Base-by-base conservation (phyloP, 2,329 filamentous ascomycete genomes). In the Beauveria bassiana region DNA sequence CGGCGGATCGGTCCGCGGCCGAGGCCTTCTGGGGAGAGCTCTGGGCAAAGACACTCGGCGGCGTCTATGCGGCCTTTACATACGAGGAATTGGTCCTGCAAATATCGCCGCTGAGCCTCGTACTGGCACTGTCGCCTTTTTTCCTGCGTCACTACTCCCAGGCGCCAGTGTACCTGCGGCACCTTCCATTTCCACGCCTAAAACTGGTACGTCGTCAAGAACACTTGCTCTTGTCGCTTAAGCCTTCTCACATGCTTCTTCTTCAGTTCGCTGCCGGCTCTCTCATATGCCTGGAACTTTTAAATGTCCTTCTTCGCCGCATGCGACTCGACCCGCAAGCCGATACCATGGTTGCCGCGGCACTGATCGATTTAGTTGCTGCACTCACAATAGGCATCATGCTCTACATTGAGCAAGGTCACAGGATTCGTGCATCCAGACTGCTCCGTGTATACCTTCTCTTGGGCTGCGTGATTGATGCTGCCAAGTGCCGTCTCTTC, bases 311-410 rank as follows among this genome's bases (percentile, higher is more conserved):
- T 34, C 14, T 60, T 9, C 42, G 58, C 49, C 58, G 58, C 10
- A 46, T 60, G 58, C 58, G 50, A n/a, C 20, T 31, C 50, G 50
- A 54, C 14, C 49, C 49, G 34, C 42, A 53, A 9, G 58, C 58
- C 28, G 58, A 60, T 24, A 45, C 58, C 38, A 60, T 60, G 58
- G 58, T 60, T 6, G 58, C 58, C 16, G 58, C 58, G 16, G 49
- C 58, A 5, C 51, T 60, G 12, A 60, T 60, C 42, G 58, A 60
- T 38, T 12, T 60, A 3, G 58, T 60, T 4, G 42, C 50, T 18
- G 58, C 58, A 5, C 42, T 60, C 4, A 60, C 42, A 28, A 47
- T 60, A 26, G 50, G 58, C 40, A 53, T 60, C 26, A 54, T 60
- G 12, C 16, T 60, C n/a, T 60, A 60, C 12, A 47, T 60, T 7